These are phyloP conservation scores for Corylus avellana DNA, from an alignment of 306 rosid genomes.

Conservation along the genomic window DNA sequence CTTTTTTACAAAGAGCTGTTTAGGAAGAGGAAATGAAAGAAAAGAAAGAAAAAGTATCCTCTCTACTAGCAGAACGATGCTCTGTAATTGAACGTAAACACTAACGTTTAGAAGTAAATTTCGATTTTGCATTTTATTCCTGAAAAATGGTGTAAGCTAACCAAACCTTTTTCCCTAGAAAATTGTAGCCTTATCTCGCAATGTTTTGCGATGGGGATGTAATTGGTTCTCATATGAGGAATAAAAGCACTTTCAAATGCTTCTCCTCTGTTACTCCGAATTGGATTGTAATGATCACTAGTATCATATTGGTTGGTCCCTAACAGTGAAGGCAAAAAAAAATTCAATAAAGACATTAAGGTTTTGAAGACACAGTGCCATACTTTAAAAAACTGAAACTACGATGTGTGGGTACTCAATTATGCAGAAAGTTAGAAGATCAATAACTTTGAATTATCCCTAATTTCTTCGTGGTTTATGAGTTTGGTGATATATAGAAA, in stretches of 20 bases:
- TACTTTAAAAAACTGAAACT: too few relatives aligned
- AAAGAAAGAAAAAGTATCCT: not conserved
- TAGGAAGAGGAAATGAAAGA: not conserved
- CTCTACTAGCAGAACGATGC: not conserved
- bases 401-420: too few relatives aligned
- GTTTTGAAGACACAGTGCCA: too few relatives aligned
- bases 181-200: not conserved
- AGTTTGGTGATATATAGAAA: too few relatives aligned
- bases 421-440: too few relatives aligned
- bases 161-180: not conserved
- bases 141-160: not conserved
- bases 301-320: not conserved
- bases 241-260: not conserved
- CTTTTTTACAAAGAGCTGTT: not conserved
- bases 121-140: not conserved
- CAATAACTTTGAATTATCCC: not conserved
- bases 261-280: not conserved
- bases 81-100: not conserved
- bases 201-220: not conserved
- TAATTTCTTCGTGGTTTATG: not conserved
- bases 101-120: not conserved
- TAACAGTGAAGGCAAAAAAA: not conserved
- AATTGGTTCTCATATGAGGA: not conserved
- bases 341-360: too few relatives aligned
- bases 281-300: not conserved